Percentiles rank a stretch among this genome's conserved stretches.
Evolutionary conservation across 768 basidiomycete species (phyloP).

Genomic region (Lactarius akahatsu): DNA sequence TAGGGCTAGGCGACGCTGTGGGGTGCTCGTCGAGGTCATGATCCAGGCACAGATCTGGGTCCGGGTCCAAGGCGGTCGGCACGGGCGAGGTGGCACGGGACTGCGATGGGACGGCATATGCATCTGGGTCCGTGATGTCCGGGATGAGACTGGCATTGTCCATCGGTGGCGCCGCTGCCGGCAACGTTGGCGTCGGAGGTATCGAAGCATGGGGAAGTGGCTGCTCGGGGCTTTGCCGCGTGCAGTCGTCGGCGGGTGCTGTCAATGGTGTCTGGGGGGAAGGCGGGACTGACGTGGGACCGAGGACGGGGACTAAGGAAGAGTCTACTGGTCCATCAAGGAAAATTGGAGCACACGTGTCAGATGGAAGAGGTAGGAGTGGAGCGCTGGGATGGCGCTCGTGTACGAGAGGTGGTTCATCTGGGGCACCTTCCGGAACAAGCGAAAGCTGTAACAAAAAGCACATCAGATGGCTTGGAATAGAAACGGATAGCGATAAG

Average conservation of each 20-base stretch:
- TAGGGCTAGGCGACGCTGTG: background rate
- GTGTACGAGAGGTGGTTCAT: constrained; percentile 6
- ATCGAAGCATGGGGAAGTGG: background rate
- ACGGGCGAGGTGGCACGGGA: constrained; percentile 21
- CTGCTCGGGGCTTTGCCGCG: background rate
- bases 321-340: background rate
- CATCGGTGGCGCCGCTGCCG: background rate
- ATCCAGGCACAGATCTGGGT: background rate
- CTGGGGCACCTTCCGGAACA: constrained; percentile 3
- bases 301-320: background rate
- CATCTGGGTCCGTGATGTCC: background rate
- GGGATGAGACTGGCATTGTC: background rate
- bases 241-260: background rate
- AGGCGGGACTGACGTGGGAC: background rate
- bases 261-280: background rate
- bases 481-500: constrained; percentile 19
- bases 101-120: background rate
- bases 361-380: background rate
- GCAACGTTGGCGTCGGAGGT: background rate
- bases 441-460: constrained; percentile 5
- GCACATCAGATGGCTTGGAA: constrained; percentile 10
- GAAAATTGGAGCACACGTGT: background rate
- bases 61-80: constrained; percentile 2
- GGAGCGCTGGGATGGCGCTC: constrained; percentile 6
- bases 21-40: background rate